Percentiles rank a stretch among this genome's conserved stretches.
Conservation (phyloP, 2,329 filamentous ascomycete species). For the Diaporthe velutina region DNA sequence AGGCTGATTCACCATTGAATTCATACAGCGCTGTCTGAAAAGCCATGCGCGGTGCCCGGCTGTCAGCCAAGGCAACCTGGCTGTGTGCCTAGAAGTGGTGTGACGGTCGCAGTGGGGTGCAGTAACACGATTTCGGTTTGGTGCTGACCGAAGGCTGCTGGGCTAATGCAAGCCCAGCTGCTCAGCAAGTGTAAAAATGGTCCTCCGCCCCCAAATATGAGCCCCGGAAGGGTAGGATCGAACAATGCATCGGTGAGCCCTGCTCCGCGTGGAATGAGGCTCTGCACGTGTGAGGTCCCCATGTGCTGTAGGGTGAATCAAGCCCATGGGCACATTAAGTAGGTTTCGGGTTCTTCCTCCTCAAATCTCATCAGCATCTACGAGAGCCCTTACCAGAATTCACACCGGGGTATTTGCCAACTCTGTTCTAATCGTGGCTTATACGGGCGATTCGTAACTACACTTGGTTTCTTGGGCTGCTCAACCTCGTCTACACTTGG, state of each 20-base stretch:
- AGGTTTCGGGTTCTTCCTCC: neutral
- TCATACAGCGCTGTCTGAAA: neutral
- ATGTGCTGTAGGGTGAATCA: neutral
- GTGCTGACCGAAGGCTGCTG: neutral
- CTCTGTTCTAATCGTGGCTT: neutral
- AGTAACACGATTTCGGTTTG: conserved; percentile 2
- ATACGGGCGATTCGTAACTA: conserved; percentile 10
- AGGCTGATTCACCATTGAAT: neutral
- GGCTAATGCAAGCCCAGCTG: neutral
- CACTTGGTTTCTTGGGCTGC: neutral
- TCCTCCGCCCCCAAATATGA: conserved; percentile 15
- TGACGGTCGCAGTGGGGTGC: neutral
- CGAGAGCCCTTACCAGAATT: too few species aligned
- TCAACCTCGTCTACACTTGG: neutral
- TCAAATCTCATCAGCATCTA: neutral
- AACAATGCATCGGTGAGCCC: neutral
- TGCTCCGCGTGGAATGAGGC: neutral
- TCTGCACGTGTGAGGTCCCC: neutral
- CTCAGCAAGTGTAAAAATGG: conserved; percentile 6
- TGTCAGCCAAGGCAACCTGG: conserved; percentile 26
- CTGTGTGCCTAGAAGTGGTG: conserved; percentile 11
- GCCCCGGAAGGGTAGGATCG: neutral
- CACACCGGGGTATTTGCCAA: too few species aligned
- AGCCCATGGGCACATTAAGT: neutral
- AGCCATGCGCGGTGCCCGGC: neutral